phyloP scores from a whole-genome alignment of 805 yeast genomes.

The Wickerhamiella kurtzmanii region DNA sequence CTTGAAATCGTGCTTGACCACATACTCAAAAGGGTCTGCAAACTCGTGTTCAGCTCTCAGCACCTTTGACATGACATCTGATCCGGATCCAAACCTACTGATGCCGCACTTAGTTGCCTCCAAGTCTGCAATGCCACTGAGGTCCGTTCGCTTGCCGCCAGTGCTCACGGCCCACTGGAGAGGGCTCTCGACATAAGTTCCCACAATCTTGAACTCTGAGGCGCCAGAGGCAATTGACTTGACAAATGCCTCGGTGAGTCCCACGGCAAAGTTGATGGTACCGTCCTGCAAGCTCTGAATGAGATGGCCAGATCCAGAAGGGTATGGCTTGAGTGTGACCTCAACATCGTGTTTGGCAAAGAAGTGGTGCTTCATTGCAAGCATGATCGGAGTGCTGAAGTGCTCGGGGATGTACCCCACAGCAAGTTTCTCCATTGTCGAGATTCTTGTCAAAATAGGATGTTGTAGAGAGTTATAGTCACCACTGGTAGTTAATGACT shows the following conservation, averaged over 20 bases:
- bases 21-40: conserved; percentile 32
- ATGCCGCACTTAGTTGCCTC: conserved; percentile 59
- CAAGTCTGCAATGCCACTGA: conserved; percentile 34
- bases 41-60: conserved; percentile 52
- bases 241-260: conserved; percentile 82
- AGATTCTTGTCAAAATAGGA: neutral
- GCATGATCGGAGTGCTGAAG: conserved; percentile 72
- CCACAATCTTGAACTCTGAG: conserved; percentile 49
- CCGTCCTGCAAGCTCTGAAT: conserved; percentile 54
- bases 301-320: conserved; percentile 81
- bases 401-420: conserved; percentile 89
- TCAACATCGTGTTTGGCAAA: conserved; percentile 38
- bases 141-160: conserved; percentile 46
- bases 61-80: conserved; percentile 82
- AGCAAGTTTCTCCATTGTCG: conserved; percentile 13
- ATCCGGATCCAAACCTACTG: conserved; percentile 80
- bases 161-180: conserved; percentile 84
- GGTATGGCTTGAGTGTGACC: conserved; percentile 51
- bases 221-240: conserved; percentile 68
- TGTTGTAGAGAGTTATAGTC: neutral
- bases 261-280: conserved; percentile 64
- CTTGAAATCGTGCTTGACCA: conserved; percentile 51
- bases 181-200: conserved; percentile 77
- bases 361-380: conserved; percentile 50
- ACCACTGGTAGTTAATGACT: too few species aligned